Evolutionary conservation across 2,329 filamentous ascomycete genomes (phyloP), one percentile per base, ranked within the genome.

Genomic region (Cordyceps pruinosa): DNA sequence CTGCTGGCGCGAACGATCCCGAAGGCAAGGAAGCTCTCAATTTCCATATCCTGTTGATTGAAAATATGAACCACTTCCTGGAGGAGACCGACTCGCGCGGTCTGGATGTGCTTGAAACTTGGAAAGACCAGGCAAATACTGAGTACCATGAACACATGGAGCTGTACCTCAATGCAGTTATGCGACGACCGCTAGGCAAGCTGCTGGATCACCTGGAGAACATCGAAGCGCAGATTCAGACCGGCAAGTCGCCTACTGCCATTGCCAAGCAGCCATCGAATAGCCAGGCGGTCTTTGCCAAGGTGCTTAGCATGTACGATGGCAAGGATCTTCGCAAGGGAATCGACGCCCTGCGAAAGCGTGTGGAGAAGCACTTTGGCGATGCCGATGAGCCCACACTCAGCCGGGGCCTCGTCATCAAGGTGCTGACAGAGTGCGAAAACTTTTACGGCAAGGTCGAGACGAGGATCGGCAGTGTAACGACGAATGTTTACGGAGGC

Each of bases 11-110:
- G 13, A 75, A 76, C 13, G 81, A 84, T 63, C 80, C 81, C 1
- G 94, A 97, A 70, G 94, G 97, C 69, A 97, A 99, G 73, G 92
- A 97, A 71, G 90, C 91, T 5, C 82, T 99, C 60, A 97, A 97
- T 74, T 96, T 96, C 74, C 92, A 97, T 72, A 96, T 99, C 66
- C 80, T 97, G 34, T 80, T 97, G 55, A 97, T 99, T 64, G 93
- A 99, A 72, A 99, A 99, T 71, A 97, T 97, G 91, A 95, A 97
- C 68, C 91, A 96, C 72, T 97, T 96, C 73, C 78, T 94, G 12
- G 92, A 97, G 69, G 92, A 97, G 70, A 88, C 96, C 9, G 90
- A 96, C 63, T 79, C 87, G 17, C 81, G 84, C 19, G 80, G 82
- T 37, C 84, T 94, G 61, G 81, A 88, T 8, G 84, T 96, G 1